Evolutionary conservation across 176 grass and related monocot genomes (phyloP), one percentile per base, ranked within the genome.

Genomic region (Oryza coarctata): DNA sequence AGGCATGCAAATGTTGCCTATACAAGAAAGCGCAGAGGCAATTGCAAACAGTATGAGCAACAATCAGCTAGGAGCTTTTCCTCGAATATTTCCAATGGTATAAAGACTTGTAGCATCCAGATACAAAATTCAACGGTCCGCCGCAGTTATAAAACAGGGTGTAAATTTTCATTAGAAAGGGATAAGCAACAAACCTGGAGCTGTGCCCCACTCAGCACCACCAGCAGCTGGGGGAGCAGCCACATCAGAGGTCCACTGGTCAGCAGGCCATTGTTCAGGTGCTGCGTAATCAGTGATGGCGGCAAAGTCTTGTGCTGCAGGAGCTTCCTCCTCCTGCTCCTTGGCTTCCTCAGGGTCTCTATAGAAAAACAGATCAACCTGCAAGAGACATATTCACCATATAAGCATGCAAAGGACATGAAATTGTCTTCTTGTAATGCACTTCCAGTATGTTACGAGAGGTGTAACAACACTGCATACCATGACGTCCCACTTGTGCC

Each of bases 311-410:
- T 90, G 79, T 62, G 87, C 87, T 1, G 41, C 87, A 55, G 87
- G 71, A 76, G 84, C 80, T 86, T 97, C 91, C 72, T 91, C 94
- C 79, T 97, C 94, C n/a, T 87, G 82, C 28, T 97, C 94, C 89
- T 97, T 97, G 32, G 91, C 89, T 81, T 97, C 94, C 78, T 97
- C 94, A 23, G 94, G 94, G 63, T 97, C 91, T 82, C 94, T 92
- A 52, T 94, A 97, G 85, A 97, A 97, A 60, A 97, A 97, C 62
- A 97, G 52, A 70, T 97, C 94, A 40, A 97, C 94, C 94, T 97
- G 77, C 81, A 71, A 71, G 49, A 27, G 1, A 75, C 55, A 65
- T 6, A 45, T 22, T 71, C 31, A 52, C 12, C 9, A 3, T 35
- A 76, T 76, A 69, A 85, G 40, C 41, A 64, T 22, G 20, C 47